Percentiles rank a stretch among this genome's conserved stretches.
Conservation (phyloP, 192 early-diverging fungal species). For the Coemansia sp. region DNA sequence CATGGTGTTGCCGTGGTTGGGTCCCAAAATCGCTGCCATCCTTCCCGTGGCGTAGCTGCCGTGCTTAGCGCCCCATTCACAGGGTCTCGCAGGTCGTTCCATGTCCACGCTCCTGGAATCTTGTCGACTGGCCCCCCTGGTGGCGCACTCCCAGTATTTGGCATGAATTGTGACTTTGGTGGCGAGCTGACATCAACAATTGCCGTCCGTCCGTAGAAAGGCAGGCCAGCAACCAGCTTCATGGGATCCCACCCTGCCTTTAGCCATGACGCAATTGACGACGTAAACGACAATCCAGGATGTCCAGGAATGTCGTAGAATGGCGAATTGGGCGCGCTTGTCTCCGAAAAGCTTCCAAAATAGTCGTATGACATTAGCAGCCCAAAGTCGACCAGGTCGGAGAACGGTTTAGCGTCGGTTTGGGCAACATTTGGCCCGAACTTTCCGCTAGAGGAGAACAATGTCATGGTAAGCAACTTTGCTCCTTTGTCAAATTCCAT, state of each 20-base stretch:
- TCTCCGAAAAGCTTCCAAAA: slow-evolving; percentile 57
- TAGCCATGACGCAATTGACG: slow-evolving; percentile 57
- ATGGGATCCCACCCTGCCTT: slow-evolving; percentile 57
- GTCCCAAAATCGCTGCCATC: slow-evolving; percentile 70
- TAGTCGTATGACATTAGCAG: slow-evolving; percentile 75
- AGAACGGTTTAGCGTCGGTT: slow-evolving; percentile 59
- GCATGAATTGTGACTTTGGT: slow-evolving; percentile 37
- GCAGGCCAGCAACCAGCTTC: slow-evolving; percentile 65
- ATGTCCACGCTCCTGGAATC: slow-evolving; percentile 50
- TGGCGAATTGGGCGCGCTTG: slow-evolving; percentile 59
- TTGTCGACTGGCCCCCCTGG: slow-evolving; percentile 43
- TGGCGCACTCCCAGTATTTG: slow-evolving; percentile 29
- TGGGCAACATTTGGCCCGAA: slow-evolving; percentile 52
- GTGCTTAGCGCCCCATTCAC: slow-evolving; percentile 30
- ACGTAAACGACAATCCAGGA: slow-evolving; percentile 50
- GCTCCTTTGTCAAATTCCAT: slow-evolving; percentile 37
- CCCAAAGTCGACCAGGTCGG: slow-evolving; percentile 63
- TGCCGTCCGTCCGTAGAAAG: slow-evolving; percentile 63
- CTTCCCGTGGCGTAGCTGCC: slow-evolving; percentile 23
- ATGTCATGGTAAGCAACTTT: slow-evolving; percentile 65
- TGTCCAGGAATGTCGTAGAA: slow-evolving; percentile 38
- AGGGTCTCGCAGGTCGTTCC: slow-evolving; percentile 44
- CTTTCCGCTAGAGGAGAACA: slow-evolving; percentile 57
- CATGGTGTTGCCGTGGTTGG: slow-evolving; percentile 65
- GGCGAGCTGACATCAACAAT: slow-evolving; percentile 11